Percentiles rank a stretch among this genome's conserved stretches.
phyloP scores from a whole-genome alignment of 2,329 filamentous ascomycete species.

The Aspergillus bombycis region DNA sequence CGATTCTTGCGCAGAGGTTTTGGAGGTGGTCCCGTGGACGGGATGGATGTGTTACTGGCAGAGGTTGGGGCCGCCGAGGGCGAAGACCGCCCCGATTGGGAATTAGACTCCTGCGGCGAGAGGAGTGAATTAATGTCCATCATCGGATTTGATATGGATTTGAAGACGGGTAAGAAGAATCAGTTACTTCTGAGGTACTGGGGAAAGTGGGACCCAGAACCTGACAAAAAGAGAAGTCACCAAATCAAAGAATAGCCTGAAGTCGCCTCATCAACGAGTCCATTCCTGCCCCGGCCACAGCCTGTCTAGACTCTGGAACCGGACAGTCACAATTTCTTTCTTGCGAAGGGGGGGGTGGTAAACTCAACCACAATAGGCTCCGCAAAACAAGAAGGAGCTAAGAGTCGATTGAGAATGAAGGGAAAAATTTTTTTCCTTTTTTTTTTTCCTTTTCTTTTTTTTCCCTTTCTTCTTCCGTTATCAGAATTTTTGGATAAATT shows the following conservation, averaged over 20 bases:
- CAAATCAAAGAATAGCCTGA: constrained; percentile 31
- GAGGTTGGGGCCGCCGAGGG: constrained; percentile 31
- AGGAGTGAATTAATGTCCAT: constrained; percentile 54
- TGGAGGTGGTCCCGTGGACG: constrained; percentile 35
- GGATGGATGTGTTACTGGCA: constrained; percentile 27
- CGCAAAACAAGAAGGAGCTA: constrained; percentile 6
- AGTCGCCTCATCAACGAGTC: constrained; percentile 37
- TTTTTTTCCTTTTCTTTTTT: neutral
- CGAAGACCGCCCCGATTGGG: constrained; percentile 40
- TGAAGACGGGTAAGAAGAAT: constrained; percentile 19
- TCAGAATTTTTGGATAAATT: neutral
- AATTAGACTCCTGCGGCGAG: constrained; percentile 47
- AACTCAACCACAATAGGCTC: neutral
- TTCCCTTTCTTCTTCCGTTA: neutral
- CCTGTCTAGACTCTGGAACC: constrained; percentile 25
- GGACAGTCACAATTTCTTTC: constrained; percentile 2
- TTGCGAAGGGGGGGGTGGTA: neutral
- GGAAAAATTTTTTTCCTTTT: neutral
- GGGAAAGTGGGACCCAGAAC: constrained; percentile 11
- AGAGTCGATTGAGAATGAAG: neutral
- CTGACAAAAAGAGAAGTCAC: constrained; percentile 12
- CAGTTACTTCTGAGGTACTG: constrained; percentile 19
- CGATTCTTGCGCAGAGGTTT: constrained; percentile 42
- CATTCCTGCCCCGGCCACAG: constrained; percentile 38
- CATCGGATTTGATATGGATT: constrained; percentile 18